Percentiles rank a stretch among this genome's conserved stretches.
phyloP scores from a whole-genome alignment of 2,329 filamentous ascomycete genomes.

The Fusarium nelsonii region DNA sequence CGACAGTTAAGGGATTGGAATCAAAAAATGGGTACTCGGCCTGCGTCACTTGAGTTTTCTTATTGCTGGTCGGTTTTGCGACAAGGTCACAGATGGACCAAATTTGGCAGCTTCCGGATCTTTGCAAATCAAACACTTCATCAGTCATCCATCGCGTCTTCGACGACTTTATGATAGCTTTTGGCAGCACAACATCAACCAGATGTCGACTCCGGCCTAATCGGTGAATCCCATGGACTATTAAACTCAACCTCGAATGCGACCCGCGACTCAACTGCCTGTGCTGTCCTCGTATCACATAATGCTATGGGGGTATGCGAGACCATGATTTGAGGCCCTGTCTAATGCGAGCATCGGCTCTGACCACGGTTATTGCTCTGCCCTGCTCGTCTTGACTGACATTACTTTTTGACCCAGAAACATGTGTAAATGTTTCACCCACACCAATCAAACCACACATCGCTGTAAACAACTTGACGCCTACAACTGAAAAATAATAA shows the following conservation, averaged over 20 bases:
- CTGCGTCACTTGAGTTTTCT: constrained; percentile 53
- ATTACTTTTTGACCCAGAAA: constrained; percentile 47
- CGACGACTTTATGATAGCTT: constrained; percentile 55
- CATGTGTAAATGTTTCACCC: constrained; percentile 52
- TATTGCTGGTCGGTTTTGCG: constrained; percentile 55
- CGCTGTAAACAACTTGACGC: constrained; percentile 51
- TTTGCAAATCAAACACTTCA: constrained; percentile 57
- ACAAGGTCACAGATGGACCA: constrained; percentile 55
- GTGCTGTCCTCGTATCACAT: constrained; percentile 49
- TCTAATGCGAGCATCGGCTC: constrained; percentile 38
- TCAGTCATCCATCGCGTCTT: constrained; percentile 55
- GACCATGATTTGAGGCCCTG: constrained; percentile 45
- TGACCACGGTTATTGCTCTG: constrained; percentile 22
- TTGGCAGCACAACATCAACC: constrained; percentile 53
- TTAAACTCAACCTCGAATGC: constrained; percentile 52
- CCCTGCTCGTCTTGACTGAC: constrained; percentile 47
- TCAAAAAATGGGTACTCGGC: constrained; percentile 53
- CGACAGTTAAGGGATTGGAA: constrained; percentile 54
- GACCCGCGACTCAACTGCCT: constrained; percentile 49
- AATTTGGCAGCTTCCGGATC: constrained; percentile 57
- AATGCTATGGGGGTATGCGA: constrained; percentile 43
- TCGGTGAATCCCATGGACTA: constrained; percentile 52
- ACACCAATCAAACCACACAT: constrained; percentile 46
- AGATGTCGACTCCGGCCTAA: constrained; percentile 52
- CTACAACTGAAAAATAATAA: constrained; percentile 38